Base-by-base conservation (phyloP, 192 early-diverging fungal genomes). In the Coemansia sp. region DNA sequence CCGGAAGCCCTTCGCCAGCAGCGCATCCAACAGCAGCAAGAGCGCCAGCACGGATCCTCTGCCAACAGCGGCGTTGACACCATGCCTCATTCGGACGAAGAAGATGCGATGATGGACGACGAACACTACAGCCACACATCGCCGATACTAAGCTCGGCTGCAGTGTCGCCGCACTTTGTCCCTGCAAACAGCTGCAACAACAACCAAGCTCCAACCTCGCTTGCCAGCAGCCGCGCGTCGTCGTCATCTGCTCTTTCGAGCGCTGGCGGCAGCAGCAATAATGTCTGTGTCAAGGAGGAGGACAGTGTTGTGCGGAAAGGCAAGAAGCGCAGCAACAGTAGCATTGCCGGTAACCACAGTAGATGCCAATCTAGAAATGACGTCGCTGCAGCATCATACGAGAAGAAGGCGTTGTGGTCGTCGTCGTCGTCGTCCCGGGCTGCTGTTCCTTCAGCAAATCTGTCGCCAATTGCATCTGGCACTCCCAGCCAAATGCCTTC, bases 61-160 rank as follows among this genome's bases (percentile, higher is more conserved):
- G 41, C 45, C 10, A 73, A 64, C 62, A 69, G 77, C 77, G 67
- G 35, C 36, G 34, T 62, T 16, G 68, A 63, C 64, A 80, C 77
- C 3, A 72, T 72, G 30, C 62, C 61, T 21, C 77, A 80, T 65
- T 80, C 77, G 26, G 52, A 65, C 6, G 70, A 78, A 35, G 76
- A 78, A 14, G 74, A 69, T 24, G 68, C 67, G 26, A 48, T 66
- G 7, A 58, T 62, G 8, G 66, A 68, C 15, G 71, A 66, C 7
- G 39, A 41, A 41, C 33, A 60, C 57, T 36, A 38, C 34, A 59
- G 57, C 57, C 57, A 35, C 57, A 16, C 18, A 34, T 59, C 57
- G n/a, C 57, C 57, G 49, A 53, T 69, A 16, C 65, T 71, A 45
- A 80, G 75, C 66, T 69, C 74, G 12, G 60, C 68, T 18, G 68